Evolutionary conservation across 495 filamentous ascomycete species (phyloP).

Genomic region (Cercophora scortea): DNA sequence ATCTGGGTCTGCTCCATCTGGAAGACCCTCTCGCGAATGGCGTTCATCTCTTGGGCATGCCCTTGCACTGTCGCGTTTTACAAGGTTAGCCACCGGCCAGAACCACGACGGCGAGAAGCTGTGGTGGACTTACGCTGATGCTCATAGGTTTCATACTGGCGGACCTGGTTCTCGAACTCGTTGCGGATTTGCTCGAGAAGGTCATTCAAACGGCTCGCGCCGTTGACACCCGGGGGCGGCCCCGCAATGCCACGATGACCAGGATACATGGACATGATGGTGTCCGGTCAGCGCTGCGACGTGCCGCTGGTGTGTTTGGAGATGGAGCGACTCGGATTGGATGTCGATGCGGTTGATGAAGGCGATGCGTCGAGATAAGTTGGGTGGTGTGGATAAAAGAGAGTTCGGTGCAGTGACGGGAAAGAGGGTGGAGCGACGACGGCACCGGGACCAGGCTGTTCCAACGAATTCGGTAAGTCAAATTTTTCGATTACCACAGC

Average conservation of each 20-base stretch:
- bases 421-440: too few relatives aligned
- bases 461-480: too few relatives aligned
- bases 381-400: too few relatives aligned
- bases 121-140: slow-evolving; percentile 68
- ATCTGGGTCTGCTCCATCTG: slow-evolving; percentile 82
- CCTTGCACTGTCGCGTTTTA: not conserved
- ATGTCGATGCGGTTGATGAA: too few relatives aligned
- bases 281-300: not conserved
- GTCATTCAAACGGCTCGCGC: slow-evolving; percentile 66
- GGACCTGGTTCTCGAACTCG: slow-evolving; percentile 81
- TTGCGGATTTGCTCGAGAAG: slow-evolving; percentile 80
- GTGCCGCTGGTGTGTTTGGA: too few relatives aligned
- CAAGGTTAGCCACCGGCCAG: not conserved
- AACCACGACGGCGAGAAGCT: not conserved
- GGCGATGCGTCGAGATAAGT: too few relatives aligned
- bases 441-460: too few relatives aligned
- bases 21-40: slow-evolving; percentile 85
- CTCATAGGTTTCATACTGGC: slow-evolving; percentile 73
- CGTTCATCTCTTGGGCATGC: slow-evolving; percentile 87
- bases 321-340: too few relatives aligned
- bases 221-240: slow-evolving; percentile 37
- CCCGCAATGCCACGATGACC: slow-evolving; percentile 78
- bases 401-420: too few relatives aligned
- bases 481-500: too few relatives aligned
- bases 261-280: slow-evolving; percentile 75